Base-by-base conservation (phyloP, 2,329 filamentous ascomycete genomes). In the Escovopsis weberi region DNA sequence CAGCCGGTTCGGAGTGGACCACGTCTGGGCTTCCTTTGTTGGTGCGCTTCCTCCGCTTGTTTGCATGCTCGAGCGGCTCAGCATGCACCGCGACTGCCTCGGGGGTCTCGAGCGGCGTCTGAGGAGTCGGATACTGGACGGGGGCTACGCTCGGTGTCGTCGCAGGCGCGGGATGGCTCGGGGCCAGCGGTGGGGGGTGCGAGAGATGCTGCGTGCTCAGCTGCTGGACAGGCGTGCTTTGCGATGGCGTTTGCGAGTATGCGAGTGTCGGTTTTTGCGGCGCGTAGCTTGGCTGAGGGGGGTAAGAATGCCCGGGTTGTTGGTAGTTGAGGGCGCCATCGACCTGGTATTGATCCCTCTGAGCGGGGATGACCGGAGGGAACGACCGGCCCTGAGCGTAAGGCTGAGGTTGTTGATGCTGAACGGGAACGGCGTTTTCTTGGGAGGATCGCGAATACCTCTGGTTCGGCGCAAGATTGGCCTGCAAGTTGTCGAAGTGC, bases 41-140 rank as follows among this genome's bases (percentile, higher is more conserved):
- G 4, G 44, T 46, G 4, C 61, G 57, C 47, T 66, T 67, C 34
- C 62, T 59, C 52, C 63, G 66, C 51, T 64, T 66, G 12, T 9
- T 28, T 28, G 26, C 26, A 28, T 28, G 26, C 26, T 28, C 26
- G 6, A 28, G 26, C 5, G 26, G 26, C 26, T 28, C n/a, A n/a
- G n/a, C 26, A 9, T 28, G 6, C 26, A 9, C 5, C 9, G 51
- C 51, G 15, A 53, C 48, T 15, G 57, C 55, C 19, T 62, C 59
- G 33, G 46, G 49, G 32, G 50, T 45, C 12, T 53, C 52, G 11
- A 46, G 43, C 7, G 48, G 45, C 18, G 50, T 48, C 33, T 59
- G 53, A 8, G 50, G 40, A 8, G 51, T 45, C 11, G 49, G 43
- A 32, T 55, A 56, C 30, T 53, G 54, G 11, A 36, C 23, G 12